A percentile compares a stretch with the other conserved stretches of the same genome.
Conservation (phyloP, 805 yeast species). For the Kregervanrija fluxuum region DNA sequence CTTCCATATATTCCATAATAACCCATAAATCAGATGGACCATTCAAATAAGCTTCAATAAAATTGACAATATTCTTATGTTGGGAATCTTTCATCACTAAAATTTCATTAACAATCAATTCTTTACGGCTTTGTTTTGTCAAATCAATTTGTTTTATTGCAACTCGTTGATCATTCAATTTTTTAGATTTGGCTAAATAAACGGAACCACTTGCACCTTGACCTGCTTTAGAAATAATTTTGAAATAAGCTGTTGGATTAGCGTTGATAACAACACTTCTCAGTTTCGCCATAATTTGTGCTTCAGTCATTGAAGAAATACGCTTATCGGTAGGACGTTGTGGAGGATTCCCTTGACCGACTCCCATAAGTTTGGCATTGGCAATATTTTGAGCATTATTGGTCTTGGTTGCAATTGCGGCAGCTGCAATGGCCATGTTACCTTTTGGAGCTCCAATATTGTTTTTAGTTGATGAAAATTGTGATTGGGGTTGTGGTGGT, state of each 20-base stretch:
- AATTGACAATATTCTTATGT: slow-evolving; percentile 92
- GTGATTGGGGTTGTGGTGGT: slow-evolving; percentile 3
- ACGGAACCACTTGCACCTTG: slow-evolving; percentile 99
- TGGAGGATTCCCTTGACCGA: slow-evolving; percentile 1
- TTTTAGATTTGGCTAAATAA: slow-evolving; percentile 66
- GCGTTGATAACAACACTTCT: slow-evolving; percentile 72
- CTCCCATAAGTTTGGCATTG: slow-evolving; percentile 12
- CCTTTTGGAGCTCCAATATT: slow-evolving; percentile 8
- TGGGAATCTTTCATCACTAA: slow-evolving; percentile 94
- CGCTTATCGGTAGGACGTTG: slow-evolving; percentile 37
- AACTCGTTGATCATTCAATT: slow-evolving; percentile 51
- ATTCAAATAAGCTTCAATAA: slow-evolving; percentile 80
- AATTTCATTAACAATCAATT: slow-evolving; percentile 90
- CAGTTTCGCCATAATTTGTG: slow-evolving; percentile 76
- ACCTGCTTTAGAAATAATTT: slow-evolving; percentile 79
- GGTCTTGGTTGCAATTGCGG: slow-evolving; percentile 29
- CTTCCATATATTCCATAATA: slow-evolving; percentile 99
- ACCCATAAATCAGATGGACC: slow-evolving; percentile 88
- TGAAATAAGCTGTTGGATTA: slow-evolving; percentile 81
- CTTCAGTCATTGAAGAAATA: slow-evolving; percentile 67
- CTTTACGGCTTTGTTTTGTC: slow-evolving; percentile 87
- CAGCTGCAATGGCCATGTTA: slow-evolving; percentile 26
- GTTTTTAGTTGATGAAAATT: slow-evolving; percentile 7
- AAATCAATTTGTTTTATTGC: slow-evolving; percentile 97
- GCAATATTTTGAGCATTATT: slow-evolving; percentile 17